Evolutionary conservation across 768 basidiomycete species (phyloP).

Genomic region (Lyophyllum semitale): DNA sequence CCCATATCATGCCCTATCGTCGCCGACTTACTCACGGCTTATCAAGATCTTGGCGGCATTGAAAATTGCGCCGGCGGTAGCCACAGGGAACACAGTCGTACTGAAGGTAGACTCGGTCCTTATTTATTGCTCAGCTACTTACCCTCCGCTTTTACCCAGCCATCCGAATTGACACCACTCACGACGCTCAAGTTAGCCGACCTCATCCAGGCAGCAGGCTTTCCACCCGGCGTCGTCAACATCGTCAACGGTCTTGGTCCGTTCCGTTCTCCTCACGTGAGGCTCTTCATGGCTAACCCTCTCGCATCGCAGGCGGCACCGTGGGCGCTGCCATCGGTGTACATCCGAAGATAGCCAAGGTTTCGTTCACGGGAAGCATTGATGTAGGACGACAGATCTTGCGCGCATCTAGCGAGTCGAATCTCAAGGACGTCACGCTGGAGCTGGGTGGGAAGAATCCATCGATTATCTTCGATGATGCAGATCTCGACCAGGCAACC

Average conservation of each 20-base stretch:
- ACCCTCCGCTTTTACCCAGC: constrained; percentile 30
- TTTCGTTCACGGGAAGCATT: constrained; percentile 86
- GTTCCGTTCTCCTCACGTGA: neutral
- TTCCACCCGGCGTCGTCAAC: constrained; percentile 72
- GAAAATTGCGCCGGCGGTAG: constrained; percentile 30
- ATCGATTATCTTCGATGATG: constrained; percentile 71
- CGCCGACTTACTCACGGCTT: neutral
- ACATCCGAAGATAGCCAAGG: constrained; percentile 60
- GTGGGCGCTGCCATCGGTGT: constrained; percentile 62
- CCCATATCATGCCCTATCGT: neutral
- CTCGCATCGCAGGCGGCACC: constrained; percentile 46
- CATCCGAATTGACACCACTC: constrained; percentile 65
- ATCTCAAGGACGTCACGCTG: constrained; percentile 81
- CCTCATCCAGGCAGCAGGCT: constrained; percentile 62
- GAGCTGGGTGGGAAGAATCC: constrained; percentile 82
- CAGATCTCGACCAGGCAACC: constrained; percentile 69
- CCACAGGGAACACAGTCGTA: constrained; percentile 58
- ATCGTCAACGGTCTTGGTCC: constrained; percentile 57
- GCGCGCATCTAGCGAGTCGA: constrained; percentile 76
- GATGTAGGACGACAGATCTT: constrained; percentile 76
- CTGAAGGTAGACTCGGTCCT: constrained; percentile 38
- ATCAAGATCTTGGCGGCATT: constrained; percentile 21
- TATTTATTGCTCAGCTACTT: neutral
- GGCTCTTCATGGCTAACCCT: constrained; percentile 37
- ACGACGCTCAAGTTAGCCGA: constrained; percentile 50